Percentiles rank a stretch among this genome's conserved stretches.
Conservation (phyloP, 2,329 filamentous ascomycete genomes). For the Metarhizium rileyi region DNA sequence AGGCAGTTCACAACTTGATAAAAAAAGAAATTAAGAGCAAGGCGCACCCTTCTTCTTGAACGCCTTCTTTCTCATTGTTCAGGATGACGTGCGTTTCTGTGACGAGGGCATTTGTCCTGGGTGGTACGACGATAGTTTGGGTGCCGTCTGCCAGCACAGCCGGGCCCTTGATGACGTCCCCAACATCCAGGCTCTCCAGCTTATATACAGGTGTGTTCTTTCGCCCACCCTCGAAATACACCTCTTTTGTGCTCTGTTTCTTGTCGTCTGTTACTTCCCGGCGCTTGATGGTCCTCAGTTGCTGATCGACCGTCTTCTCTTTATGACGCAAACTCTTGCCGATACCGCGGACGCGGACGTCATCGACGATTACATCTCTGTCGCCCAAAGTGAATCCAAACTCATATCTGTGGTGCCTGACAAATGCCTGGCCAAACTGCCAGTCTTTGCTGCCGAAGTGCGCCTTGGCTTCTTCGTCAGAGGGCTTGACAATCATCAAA, state of each 20-base stretch:
- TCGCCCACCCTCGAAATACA: conserved; percentile 79
- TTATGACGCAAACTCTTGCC: conserved; percentile 76
- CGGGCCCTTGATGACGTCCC: conserved; percentile 66
- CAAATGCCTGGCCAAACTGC: conserved; percentile 77
- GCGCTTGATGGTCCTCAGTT: conserved; percentile 60
- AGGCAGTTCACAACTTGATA: no score
- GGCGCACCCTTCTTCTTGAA: conserved; percentile 19
- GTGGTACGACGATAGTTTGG: conserved; percentile 86
- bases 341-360: conserved; percentile 79
- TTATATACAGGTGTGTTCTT: conserved; percentile 74
- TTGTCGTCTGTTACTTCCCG: conserved; percentile 48
- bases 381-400: conserved; percentile 84
- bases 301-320: conserved; percentile 75
- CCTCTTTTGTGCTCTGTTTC: conserved; percentile 54
- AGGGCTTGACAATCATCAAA: conserved; percentile 77
- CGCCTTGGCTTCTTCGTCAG: conserved; percentile 47
- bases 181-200: conserved; percentile 61
- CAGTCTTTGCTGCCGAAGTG: conserved; percentile 58
- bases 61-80: conserved; percentile 56
- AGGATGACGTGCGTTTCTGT: conserved; percentile 85
- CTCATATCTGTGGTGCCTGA: conserved; percentile 81
- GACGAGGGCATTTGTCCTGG: conserved; percentile 63
- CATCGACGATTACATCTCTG: conserved; percentile 81
- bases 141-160: conserved; percentile 81
- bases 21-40: no score